Evolutionary conservation across 75 land plant genomes (phyloP).

Genomic region (Sequoiadendron giganteum): DNA sequence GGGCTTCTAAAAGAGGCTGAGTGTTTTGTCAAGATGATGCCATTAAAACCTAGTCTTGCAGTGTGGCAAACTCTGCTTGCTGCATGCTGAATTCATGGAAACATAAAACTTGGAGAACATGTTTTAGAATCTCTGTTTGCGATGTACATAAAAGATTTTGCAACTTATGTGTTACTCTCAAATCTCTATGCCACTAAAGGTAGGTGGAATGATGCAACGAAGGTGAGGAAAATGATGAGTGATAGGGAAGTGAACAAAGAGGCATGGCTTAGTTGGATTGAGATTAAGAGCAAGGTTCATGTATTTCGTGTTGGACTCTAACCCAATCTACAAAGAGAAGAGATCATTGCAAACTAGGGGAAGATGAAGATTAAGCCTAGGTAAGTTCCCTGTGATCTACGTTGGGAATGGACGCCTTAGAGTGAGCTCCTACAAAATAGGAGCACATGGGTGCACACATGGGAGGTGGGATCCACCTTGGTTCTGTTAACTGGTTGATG

Average conservation of each 20-base stretch:
- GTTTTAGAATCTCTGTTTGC: constrained; percentile 8
- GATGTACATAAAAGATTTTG: background rate
- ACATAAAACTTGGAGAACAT: constrained; percentile 10
- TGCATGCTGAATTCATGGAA: constrained; percentile 16
- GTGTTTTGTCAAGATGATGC: constrained; percentile 17
- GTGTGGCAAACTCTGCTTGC: constrained; percentile 18
- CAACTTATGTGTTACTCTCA: constrained; percentile 14
- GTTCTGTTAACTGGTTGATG: no score
- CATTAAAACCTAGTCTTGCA: constrained; percentile 1
- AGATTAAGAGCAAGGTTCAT: background rate
- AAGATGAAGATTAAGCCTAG: background rate
- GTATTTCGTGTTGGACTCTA: background rate
- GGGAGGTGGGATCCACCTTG: no score
- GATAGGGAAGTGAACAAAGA: background rate
- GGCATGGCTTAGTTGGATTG: constrained; percentile 1
- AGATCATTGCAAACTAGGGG: background rate
- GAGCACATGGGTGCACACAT: no score
- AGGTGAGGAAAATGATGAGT: constrained; percentile 8
- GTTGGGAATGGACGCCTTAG: no score
- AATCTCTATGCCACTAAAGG: constrained; percentile 8
- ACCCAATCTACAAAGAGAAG: background rate
- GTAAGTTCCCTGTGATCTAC: background rate
- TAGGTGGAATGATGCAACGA: background rate
- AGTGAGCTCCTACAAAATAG: no score
- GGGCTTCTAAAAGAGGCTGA: constrained; percentile 18